phyloP scores from a whole-genome alignment of 768 basidiomycete species.

The Pleurotus citrinopileatus region DNA sequence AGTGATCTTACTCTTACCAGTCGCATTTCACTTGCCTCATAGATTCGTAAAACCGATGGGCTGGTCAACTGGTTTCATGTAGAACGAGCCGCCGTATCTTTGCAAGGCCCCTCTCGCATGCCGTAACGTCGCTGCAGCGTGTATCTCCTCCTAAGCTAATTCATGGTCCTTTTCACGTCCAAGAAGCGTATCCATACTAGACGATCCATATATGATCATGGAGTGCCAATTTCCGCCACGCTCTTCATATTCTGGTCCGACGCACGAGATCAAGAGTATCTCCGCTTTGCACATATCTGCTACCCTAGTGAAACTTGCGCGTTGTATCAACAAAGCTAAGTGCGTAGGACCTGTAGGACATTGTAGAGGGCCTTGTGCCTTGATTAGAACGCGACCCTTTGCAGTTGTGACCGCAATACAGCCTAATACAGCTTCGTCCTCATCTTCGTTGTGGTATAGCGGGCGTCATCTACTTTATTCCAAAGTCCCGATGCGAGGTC shows the following conservation, averaged over 20 bases:
- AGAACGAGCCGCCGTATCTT: not conserved
- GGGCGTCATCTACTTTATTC: too few relatives aligned
- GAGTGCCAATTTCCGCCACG: conserved; percentile 5
- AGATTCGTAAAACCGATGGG: not conserved
- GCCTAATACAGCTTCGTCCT: too few relatives aligned
- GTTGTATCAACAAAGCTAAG: too few relatives aligned
- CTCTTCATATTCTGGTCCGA: not conserved
- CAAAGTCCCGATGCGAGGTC: too few relatives aligned
- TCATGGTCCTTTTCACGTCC: not conserved
- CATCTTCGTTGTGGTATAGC: too few relatives aligned
- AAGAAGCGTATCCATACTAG: not conserved
- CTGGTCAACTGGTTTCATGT: not conserved
- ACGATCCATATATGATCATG: conserved; percentile 3
- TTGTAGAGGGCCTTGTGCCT: too few relatives aligned
- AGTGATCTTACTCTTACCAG: not conserved
- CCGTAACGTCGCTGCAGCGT: too few relatives aligned
- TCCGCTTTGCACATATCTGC: not conserved
- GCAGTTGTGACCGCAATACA: too few relatives aligned
- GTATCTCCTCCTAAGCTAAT: not conserved
- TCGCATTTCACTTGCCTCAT: not conserved
- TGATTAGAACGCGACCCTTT: too few relatives aligned
- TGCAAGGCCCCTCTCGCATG: too few relatives aligned
- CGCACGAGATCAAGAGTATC: not conserved
- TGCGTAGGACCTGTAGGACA: too few relatives aligned
- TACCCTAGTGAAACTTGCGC: too few relatives aligned